Conservation (phyloP, 1,284 basidiomycete genomes). For the Fistulinella staudtii region DNA sequence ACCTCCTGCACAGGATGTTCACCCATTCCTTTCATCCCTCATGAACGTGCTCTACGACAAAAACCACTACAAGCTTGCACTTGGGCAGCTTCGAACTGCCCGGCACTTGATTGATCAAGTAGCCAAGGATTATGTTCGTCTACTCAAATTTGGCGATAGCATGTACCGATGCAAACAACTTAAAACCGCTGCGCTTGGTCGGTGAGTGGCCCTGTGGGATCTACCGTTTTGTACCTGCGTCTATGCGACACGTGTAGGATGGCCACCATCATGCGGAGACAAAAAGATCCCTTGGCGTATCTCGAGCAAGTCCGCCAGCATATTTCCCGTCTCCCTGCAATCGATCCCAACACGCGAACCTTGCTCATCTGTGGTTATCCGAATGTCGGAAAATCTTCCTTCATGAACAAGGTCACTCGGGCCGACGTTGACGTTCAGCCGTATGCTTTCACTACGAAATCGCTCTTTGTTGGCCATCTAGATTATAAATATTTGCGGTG, state of each 20-base stretch:
- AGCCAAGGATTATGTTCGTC: conserved; percentile 90
- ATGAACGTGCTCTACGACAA: conserved; percentile 98
- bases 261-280: conserved; percentile 95
- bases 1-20: conserved; percentile 66
- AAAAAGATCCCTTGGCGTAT: conserved; percentile 95
- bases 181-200: conserved; percentile 90
- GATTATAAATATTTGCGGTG: conserved; percentile 97
- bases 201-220: conserved; percentile 45
- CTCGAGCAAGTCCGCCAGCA: conserved; percentile 97
- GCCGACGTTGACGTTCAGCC: conserved; percentile 98
- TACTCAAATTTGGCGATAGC: conserved; percentile 95
- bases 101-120: conserved; percentile 94
- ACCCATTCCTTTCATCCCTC: conserved; percentile 90
- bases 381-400: conserved; percentile 96
- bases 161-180: conserved; percentile 96
- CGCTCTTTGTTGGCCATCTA: conserved; percentile 92
- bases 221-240: neutral
- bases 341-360: conserved; percentile 95
- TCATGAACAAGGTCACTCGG: conserved; percentile 97
- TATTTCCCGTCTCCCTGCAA: conserved; percentile 92
- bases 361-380: conserved; percentile 96
- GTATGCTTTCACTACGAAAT: conserved; percentile 97
- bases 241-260: conserved; percentile 50
- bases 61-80: conserved; percentile 96
- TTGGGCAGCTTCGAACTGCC: conserved; percentile 91